phyloP scores from a whole-genome alignment of 495 filamentous ascomycete species.

The Penicilliopsis zonata region DNA sequence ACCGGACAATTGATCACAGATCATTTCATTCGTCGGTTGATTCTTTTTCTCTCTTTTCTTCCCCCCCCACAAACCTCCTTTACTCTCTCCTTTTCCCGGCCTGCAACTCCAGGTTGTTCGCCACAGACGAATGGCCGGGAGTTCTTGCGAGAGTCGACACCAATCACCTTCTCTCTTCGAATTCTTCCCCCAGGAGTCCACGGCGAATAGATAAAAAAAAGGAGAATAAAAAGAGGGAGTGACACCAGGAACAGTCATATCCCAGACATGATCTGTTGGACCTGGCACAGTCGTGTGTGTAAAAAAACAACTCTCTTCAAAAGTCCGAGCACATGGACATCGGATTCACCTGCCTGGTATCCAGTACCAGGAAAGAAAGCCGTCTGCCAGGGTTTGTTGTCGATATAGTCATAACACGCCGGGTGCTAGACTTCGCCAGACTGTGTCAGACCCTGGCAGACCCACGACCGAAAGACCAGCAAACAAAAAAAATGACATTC shows the following conservation, averaged over 20 bases:
- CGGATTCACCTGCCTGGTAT: conserved; percentile 12
- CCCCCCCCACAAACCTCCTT: conserved; percentile 9
- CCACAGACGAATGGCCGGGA: conserved; percentile 24
- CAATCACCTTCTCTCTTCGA: not conserved
- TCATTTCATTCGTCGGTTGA: too few relatives aligned
- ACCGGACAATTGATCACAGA: conserved; percentile 8
- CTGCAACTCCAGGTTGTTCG: conserved; percentile 18
- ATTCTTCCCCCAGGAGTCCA: not conserved
- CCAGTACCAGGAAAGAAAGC: conserved; percentile 10
- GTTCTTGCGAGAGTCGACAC: not conserved
- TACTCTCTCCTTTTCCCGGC: conserved; percentile 22
- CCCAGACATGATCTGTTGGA: conserved; percentile 7
- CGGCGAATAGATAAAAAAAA: not conserved
- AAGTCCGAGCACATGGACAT: conserved; percentile 6
- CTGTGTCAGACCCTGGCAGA: conserved; percentile 8
- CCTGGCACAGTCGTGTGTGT: conserved; percentile 6
- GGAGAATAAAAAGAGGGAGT: conserved; percentile 5
- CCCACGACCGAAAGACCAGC: conserved; percentile 27
- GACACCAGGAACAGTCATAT: conserved; percentile 16
- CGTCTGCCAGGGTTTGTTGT: too few relatives aligned
- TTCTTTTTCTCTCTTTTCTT: conserved; percentile 4
- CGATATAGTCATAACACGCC: too few relatives aligned
- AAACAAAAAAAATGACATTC: conserved; percentile 31
- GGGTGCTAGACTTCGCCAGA: conserved; percentile 18
- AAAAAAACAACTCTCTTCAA: too few relatives aligned